Conservation (phyloP, 768 basidiomycete genomes). For the Pleurotus pulmonarius region DNA sequence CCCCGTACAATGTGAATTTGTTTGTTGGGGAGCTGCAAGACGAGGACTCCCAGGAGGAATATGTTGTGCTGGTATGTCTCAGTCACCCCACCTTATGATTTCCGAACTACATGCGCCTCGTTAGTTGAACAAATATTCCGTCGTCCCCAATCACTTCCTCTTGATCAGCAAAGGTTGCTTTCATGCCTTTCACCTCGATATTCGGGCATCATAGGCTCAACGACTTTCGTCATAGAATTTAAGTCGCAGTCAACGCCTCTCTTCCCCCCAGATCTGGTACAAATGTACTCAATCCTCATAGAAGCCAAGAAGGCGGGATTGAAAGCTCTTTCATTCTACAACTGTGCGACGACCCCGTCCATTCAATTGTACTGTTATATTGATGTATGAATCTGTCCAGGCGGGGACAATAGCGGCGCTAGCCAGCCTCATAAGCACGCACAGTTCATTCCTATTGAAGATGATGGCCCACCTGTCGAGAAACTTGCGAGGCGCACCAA, state of each 20-base stretch:
- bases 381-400: slow-evolving; percentile 27
- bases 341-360: slow-evolving; percentile 50
- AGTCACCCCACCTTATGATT: neutral
- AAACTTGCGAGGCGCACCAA: slow-evolving; percentile 52
- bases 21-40: slow-evolving; percentile 73
- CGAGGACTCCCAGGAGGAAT: slow-evolving; percentile 52
- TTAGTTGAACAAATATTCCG: slow-evolving; percentile 84
- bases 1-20: slow-evolving; percentile 78
- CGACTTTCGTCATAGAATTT: slow-evolving; percentile 46
- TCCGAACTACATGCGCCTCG: neutral
- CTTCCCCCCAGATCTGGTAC: slow-evolving; percentile 72
- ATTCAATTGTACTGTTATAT: neutral
- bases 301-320: slow-evolving; percentile 61
- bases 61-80: slow-evolving; percentile 63
- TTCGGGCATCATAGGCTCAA: neutral
- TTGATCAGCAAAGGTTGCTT: slow-evolving; percentile 75
- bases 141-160: slow-evolving; percentile 84
- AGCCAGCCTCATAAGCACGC: slow-evolving; percentile 90
- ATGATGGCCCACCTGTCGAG: slow-evolving; percentile 76
- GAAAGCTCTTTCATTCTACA: slow-evolving; percentile 82
- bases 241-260: slow-evolving; percentile 78
- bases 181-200: neutral
- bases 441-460: slow-evolving; percentile 70
- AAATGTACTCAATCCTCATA: slow-evolving; percentile 68
- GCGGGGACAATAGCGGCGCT: slow-evolving; percentile 77